A percentile compares a stretch with the other conserved stretches of the same genome.
phyloP scores from a whole-genome alignment of 2,329 filamentous ascomycete species.

The Trichothecium sympodiale region DNA sequence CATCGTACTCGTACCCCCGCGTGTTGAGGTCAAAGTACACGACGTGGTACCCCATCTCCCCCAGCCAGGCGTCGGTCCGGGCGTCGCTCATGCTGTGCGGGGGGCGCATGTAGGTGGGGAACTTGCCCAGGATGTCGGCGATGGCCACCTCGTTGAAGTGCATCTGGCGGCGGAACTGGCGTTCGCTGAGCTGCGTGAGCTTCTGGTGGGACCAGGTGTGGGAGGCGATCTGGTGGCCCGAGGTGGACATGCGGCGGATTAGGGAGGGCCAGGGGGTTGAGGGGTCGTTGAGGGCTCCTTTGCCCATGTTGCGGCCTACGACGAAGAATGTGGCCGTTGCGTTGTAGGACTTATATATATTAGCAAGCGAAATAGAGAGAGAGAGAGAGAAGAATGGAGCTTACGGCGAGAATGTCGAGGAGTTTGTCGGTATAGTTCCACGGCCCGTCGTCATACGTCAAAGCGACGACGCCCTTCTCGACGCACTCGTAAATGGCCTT shows the following conservation, averaged over 20 bases:
- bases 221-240: slow-evolving; percentile 50
- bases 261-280: slow-evolving; percentile 20
- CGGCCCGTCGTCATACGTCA: slow-evolving; percentile 36
- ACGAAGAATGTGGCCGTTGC: slow-evolving; percentile 28
- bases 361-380: no score
- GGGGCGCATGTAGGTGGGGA: slow-evolving; percentile 32
- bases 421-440: slow-evolving; percentile 29
- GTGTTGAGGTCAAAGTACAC: slow-evolving; percentile 52
- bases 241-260: slow-evolving; percentile 33
- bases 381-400: slow-evolving; percentile 1
- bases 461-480: slow-evolving; percentile 23
- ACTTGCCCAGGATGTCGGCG: slow-evolving; percentile 25
- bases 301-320: slow-evolving; percentile 23
- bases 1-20: slow-evolving; percentile 44
- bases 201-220: slow-evolving; percentile 37
- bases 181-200: slow-evolving; percentile 22
- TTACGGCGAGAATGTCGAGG: slow-evolving; percentile 23
- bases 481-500: slow-evolving; percentile 33
- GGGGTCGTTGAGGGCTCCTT: slow-evolving; percentile 29
- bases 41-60: slow-evolving; percentile 42
- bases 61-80: slow-evolving; percentile 25
- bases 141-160: slow-evolving; percentile 30
- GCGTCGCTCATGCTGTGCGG: slow-evolving; percentile 34
- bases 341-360: slow-evolving; percentile 21
- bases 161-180: slow-evolving; percentile 27